phyloP scores from a whole-genome alignment of 2,329 filamentous ascomycete genomes.

The Aspergillus novoparasiticus region DNA sequence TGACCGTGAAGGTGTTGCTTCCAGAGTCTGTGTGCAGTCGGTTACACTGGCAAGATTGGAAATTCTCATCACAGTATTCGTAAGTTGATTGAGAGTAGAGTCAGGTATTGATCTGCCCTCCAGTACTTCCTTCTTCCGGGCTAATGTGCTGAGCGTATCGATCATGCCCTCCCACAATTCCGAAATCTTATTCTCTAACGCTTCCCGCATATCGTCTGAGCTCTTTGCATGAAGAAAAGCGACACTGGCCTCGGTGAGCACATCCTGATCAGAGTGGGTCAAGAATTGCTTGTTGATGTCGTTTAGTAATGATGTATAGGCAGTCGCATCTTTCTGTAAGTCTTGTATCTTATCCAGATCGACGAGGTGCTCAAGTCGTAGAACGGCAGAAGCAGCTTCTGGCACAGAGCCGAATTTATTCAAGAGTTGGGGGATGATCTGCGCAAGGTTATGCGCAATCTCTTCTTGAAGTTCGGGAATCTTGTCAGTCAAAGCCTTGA shows the following conservation, averaged over 20 bases:
- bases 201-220: slow-evolving; percentile 85
- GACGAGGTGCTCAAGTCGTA: slow-evolving; percentile 82
- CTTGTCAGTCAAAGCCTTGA: slow-evolving; percentile 63
- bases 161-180: slow-evolving; percentile 84
- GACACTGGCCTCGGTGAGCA: slow-evolving; percentile 79
- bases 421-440: slow-evolving; percentile 78
- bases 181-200: slow-evolving; percentile 77
- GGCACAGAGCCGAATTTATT: slow-evolving; percentile 93
- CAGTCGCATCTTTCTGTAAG: slow-evolving; percentile 79
- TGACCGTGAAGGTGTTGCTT: slow-evolving; percentile 51
- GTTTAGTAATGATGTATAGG: slow-evolving; percentile 78
- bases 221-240: slow-evolving; percentile 83
- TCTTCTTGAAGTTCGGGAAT: slow-evolving; percentile 72
- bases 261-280: slow-evolving; percentile 83
- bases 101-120: slow-evolving; percentile 68
- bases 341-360: slow-evolving; percentile 88
- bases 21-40: slow-evolving; percentile 75
- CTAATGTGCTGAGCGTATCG: slow-evolving; percentile 70
- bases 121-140: slow-evolving; percentile 71
- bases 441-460: slow-evolving; percentile 74
- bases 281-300: slow-evolving; percentile 94
- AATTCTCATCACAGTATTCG: slow-evolving; percentile 75
- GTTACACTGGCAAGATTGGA: slow-evolving; percentile 78
- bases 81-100: slow-evolving; percentile 68
- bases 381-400: slow-evolving; percentile 79